A percentile compares a stretch with the other conserved stretches of the same genome.
Evolutionary conservation across 345 rosid species (phyloP).

Genomic region (Heritiera fomes): DNA sequence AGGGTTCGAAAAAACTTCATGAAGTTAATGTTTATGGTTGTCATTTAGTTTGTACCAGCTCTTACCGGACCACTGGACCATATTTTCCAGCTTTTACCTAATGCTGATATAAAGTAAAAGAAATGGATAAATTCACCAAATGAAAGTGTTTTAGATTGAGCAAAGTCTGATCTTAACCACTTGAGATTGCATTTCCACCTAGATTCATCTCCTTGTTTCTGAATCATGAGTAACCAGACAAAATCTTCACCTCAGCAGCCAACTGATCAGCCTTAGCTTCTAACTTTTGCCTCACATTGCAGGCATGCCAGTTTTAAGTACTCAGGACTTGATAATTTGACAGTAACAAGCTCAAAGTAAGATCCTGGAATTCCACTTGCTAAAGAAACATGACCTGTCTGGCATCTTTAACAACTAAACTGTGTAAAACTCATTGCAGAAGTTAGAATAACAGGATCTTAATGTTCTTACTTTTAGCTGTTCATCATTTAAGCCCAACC

Average conservation of each 20-base stretch:
- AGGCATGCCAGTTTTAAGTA: background rate
- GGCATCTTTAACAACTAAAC: background rate
- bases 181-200: background rate
- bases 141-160: background rate
- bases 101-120: slow-evolving; percentile 8
- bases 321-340: too few species aligned
- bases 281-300: background rate
- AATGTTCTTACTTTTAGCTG: background rate
- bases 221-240: slow-evolving; percentile 1
- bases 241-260: slow-evolving; percentile 1
- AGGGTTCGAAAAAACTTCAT: background rate
- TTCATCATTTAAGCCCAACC: slow-evolving; percentile 7
- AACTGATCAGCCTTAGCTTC: background rate
- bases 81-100: background rate
- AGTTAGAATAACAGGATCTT: background rate
- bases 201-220: background rate
- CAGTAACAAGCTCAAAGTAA: too few species aligned
- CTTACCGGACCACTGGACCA: background rate
- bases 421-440: background rate
- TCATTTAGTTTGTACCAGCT: background rate
- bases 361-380: too few species aligned
- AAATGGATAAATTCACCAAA: background rate
- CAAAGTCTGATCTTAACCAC: background rate
- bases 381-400: too few species aligned
- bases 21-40: background rate